Conservation (phyloP, 2,329 filamentous ascomycete genomes). For the Colletotrichum paranaense region DNA sequence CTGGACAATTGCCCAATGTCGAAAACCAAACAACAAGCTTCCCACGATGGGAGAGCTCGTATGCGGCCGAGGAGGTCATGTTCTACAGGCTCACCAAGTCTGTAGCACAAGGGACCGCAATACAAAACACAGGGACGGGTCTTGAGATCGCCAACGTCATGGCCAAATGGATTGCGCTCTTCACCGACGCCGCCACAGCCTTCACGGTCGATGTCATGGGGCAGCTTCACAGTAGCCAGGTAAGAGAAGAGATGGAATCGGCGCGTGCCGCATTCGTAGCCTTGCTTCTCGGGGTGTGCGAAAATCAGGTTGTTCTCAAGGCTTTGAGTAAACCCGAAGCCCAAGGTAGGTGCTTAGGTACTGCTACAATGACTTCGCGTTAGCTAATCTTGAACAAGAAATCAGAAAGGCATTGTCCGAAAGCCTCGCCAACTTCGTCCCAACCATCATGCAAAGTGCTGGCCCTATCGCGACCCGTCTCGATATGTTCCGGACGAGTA, state of each 20-base stretch:
- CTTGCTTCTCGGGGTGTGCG: slow-evolving; percentile 70
- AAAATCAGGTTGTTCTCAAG: slow-evolving; percentile 66
- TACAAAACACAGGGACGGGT: slow-evolving; percentile 59
- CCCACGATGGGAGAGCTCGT: slow-evolving; percentile 66
- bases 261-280: slow-evolving; percentile 73
- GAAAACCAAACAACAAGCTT: slow-evolving; percentile 16
- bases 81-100: slow-evolving; percentile 93
- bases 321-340: slow-evolving; percentile 64
- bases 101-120: slow-evolving; percentile 69
- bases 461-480: slow-evolving; percentile 65
- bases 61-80: slow-evolving; percentile 84
- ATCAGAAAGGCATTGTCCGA: slow-evolving; percentile 61
- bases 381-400: slow-evolving; percentile 44
- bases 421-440: slow-evolving; percentile 64
- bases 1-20: slow-evolving; percentile 25
- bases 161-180: slow-evolving; percentile 69
- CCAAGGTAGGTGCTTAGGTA: slow-evolving; percentile 56
- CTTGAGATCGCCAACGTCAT: slow-evolving; percentile 61
- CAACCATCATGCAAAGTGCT: slow-evolving; percentile 66
- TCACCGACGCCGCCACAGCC: slow-evolving; percentile 61
- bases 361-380: neutral
- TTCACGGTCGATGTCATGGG: slow-evolving; percentile 62
- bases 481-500: slow-evolving; percentile 68
- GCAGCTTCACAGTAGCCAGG: slow-evolving; percentile 54
- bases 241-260: slow-evolving; percentile 68